Evolutionary conservation across 2,329 filamentous ascomycete species (phyloP), one percentile per base, ranked within the genome.

Genomic region (Alternaria burnsii): DNA sequence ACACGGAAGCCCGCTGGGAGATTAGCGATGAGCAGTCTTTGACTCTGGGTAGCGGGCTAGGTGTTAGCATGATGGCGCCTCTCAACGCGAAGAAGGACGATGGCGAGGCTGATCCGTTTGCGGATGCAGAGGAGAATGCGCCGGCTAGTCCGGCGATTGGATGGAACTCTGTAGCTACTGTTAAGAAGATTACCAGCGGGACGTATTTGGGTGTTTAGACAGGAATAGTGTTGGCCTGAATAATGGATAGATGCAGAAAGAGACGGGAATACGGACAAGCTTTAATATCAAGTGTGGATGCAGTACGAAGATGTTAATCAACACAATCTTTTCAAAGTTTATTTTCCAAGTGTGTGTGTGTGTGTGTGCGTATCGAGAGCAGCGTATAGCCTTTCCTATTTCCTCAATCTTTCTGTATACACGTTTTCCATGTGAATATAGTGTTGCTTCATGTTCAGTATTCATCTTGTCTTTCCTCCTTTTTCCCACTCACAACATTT

Each of bases 1-100:
- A 87, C 55, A 86, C 96, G 9, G 94, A 99, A 76, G 92, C 92
- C 0, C 85, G 89, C 57, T 97, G 94, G 88, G 93, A 97, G 75
- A 81, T 90, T 22, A 71, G 61, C 24, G 85, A 82, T 2, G 82
- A 85, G 40, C 79, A 85, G 32, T 79, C 81, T 16, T 65, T 74
- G 8, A 79, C 71, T 4, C 69, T 86, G 1, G 86, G 86, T 1
- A 90, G 88, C 66, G 88, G 88, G 10, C 86, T 97, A 57, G 89
- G 87, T 5, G 78, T 84, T 9, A 82, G 78, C 55, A 71, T 80
- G 52, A 70, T 72, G 32, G 67, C 68, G 14, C 69, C 73, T 58
- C 52, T 66, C 12, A 71, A 86, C 82, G 73, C 86, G 47, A 65
- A 62, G 24, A 77, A 76, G 59, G 65, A 62, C 9, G 63, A 77